Evolutionary conservation across 2,329 filamentous ascomycete genomes (phyloP), one percentile per base, ranked within the genome.

Genomic region (Coniosporium tulheliwenetii): DNA sequence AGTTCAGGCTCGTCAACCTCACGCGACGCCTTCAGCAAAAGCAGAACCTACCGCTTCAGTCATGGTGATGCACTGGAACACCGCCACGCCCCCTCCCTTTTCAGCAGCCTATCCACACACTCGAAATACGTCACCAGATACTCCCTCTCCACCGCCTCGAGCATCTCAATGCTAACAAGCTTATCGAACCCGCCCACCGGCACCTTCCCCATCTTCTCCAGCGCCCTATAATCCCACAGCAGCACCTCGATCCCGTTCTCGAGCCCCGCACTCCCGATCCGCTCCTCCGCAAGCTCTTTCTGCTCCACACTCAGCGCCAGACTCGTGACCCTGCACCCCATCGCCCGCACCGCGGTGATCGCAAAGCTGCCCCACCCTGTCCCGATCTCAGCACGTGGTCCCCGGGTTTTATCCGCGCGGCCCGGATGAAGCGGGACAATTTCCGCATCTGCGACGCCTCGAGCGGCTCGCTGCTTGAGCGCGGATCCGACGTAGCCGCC

Each of bases 11-110:
- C 19, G 3, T 3, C 13, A 9, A 36, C 8, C 7, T 12, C 32
- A 30, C 32, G 12, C 13, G 12, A 26, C 19, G 4, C 3, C 19
- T 26, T 7, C 19, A 7, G 19, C 4, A 26, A 26, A 26, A 26
- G 19, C 19, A 5, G 15, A 10, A 43, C 51, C 46, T 44, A 55
- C 52, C 36, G 69, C 63, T 52, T 85, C 78, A 0, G 79, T 79
- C 71, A 84, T 84, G 2, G 81, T 85, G 52, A 84, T 85, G 57
- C 79, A 83, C 55, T 85, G 81, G 56, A 85, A 82, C 38, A 80
- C 73, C 5, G 75, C 78, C 36, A 83, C 71, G 1, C 79, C 75
- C 75, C 76, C 12, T 79, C 67, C 38, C 66, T 67, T 57, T 85
- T 83, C 36, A 85, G 57, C 30, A 83, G 56, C 42, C 64, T 63